Base-by-base conservation (phyloP, 768 basidiomycete species). In the Pholiota microspora region DNA sequence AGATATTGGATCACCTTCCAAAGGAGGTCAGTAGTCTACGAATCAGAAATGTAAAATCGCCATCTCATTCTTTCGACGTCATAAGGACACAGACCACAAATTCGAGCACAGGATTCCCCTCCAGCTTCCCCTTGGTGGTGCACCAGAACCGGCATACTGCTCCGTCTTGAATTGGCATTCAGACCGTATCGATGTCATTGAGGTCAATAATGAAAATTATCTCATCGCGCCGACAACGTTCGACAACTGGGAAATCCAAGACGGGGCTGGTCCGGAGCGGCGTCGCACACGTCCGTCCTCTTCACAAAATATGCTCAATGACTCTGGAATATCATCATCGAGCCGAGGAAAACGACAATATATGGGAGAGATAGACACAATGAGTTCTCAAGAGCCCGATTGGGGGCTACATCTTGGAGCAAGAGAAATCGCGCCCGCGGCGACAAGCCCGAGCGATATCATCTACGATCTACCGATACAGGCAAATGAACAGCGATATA, bases 81-180 rank as follows among this genome's bases (percentile, higher is more conserved):
- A n/a, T n/a, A n/a, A 54, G 53, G 46, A 47, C 18, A 54, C 53
- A 7, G 40, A 40, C 24, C 53, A 54, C 42, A 34, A 34, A 25
- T 54, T 54, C 27, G 23, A 38, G 29, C 29, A 49, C 21, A 36
- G 53, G 12, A 49, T 54, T n/a, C 45, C 24, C 6, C 21, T 48
- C 2, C 10, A 40, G 25, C 32, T 34, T 40, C 29, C 53, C 34
- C 45, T 48, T 29, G 38, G 45, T 27, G 18, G 40, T 23, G 21
- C 32, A 15, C 49, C 46, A 15, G 46, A 47, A 18, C 53, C 35
- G 6, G 46, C 29, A 4, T 46, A n/a, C 23, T 53, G 52, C 29
- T 23, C 32, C 16, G 53, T 54, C 9, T 48, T 34, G 35, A 36
- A 49, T 8, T 34, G 10, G 27, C 34, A 49, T 9, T 10, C 34